Conservation (phyloP, 106 monocot genomes). For the Phalaenopsis equestris region DNA sequence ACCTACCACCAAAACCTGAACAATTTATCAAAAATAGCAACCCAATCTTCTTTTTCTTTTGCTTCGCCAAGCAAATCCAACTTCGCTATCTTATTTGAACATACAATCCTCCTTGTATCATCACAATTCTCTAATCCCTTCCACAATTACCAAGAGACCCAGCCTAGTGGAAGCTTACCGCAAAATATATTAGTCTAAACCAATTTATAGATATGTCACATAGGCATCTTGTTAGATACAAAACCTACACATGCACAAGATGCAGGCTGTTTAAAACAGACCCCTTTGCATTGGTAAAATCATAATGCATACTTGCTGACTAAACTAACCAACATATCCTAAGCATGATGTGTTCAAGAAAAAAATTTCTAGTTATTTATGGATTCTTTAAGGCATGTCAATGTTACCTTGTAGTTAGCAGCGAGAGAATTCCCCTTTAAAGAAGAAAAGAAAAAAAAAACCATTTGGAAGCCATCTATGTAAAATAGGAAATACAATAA, state of each 20-base stretch:
- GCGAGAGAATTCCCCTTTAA: background rate
- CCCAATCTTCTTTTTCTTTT: no score
- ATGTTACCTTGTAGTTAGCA: background rate
- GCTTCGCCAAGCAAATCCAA: no score
- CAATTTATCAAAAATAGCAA: no score
- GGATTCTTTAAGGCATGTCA: background rate
- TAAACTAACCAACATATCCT: slow-evolving; percentile 1
- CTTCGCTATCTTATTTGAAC: no score
- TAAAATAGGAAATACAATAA: background rate
- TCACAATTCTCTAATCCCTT: no score
- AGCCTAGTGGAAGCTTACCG: background rate
- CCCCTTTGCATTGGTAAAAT: background rate
- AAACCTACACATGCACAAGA: background rate
- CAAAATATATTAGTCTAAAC: background rate
- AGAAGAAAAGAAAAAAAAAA: background rate
- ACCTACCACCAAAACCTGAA: no score
- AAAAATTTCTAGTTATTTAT: background rate
- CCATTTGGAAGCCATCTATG: background rate
- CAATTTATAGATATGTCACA: background rate
- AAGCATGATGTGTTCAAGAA: background rate
- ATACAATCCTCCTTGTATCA: no score
- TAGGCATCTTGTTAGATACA: background rate
- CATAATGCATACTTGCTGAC: background rate
- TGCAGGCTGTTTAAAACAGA: background rate
- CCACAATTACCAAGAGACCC: background rate